phyloP scores from a whole-genome alignment of 1,284 basidiomycete species.

The Irpex sp. region DNA sequence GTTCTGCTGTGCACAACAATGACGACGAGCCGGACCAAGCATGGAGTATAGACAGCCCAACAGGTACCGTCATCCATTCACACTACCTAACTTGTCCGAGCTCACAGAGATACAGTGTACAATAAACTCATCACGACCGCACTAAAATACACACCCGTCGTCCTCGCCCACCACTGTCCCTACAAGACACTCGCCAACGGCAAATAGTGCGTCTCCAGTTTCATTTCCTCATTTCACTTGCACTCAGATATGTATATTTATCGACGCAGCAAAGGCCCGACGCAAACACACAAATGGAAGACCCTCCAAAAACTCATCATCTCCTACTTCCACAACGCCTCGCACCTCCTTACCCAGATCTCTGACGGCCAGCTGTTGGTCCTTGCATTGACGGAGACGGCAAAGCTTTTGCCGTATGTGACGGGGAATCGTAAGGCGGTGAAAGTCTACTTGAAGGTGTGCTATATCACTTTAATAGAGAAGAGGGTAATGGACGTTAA shows the following conservation, averaged over 20 bases:
- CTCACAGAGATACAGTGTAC: conserved; percentile 60
- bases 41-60: conserved; percentile 80
- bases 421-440: conserved; percentile 80
- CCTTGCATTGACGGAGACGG: conserved; percentile 76
- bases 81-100: neutral
- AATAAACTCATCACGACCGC: conserved; percentile 89
- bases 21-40: conserved; percentile 76
- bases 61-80: conserved; percentile 40
- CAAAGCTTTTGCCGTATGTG: conserved; percentile 86
- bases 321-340: conserved; percentile 85
- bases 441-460: conserved; percentile 81
- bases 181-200: conserved; percentile 81
- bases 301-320: conserved; percentile 87
- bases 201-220: conserved; percentile 63
- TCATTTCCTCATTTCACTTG: neutral
- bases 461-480: conserved; percentile 14
- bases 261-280: conserved; percentile 65
- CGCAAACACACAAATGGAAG: conserved; percentile 71
- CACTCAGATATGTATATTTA: neutral
- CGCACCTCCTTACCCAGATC: conserved; percentile 77
- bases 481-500: neutral
- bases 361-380: conserved; percentile 68
- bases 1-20: conserved; percentile 86
- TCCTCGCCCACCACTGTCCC: conserved; percentile 86
- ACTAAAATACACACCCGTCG: conserved; percentile 87